A percentile compares a stretch with the other conserved stretches of the same genome.
Evolutionary conservation across 1,284 basidiomycete species (phyloP).

Genomic region (Peniophora sp.): DNA sequence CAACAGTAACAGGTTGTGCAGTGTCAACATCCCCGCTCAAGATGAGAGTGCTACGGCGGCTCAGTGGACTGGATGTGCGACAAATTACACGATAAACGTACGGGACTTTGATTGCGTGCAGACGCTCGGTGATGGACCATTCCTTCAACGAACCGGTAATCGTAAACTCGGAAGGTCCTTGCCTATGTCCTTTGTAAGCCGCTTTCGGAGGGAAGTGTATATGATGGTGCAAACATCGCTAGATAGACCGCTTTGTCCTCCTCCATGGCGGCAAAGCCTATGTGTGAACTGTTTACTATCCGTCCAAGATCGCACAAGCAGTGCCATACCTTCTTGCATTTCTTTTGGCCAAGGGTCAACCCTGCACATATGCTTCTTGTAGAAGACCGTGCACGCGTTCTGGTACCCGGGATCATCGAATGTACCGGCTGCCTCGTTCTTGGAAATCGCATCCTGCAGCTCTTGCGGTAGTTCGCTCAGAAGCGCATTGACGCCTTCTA

Average conservation of each 20-base stretch:
- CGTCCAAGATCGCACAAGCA: too few relatives aligned
- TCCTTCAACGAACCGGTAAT: conserved; percentile 20
- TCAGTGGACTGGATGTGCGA: too few relatives aligned
- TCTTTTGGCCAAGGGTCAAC: conserved; percentile 18
- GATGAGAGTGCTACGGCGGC: conserved; percentile 18
- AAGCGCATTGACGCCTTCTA: conserved; percentile 14
- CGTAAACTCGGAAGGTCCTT: conserved; percentile 23
- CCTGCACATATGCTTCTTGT: conserved; percentile 16
- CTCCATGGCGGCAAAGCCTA: conserved; percentile 11
- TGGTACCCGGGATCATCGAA: conserved; percentile 14
- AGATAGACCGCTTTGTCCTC: conserved; percentile 19
- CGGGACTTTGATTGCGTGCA: conserved; percentile 22
- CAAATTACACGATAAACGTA: too few relatives aligned
- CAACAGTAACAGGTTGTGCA: conserved; percentile 19
- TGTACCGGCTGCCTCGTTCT: conserved; percentile 13
- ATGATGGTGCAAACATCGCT: conserved; percentile 15
- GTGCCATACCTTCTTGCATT: conserved; percentile 1
- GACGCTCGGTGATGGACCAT: conserved; percentile 22
- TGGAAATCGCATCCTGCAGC: conserved; percentile 12
- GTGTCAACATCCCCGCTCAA: conserved; percentile 23
- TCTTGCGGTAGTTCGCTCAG: conserved; percentile 16
- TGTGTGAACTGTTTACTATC: too few relatives aligned
- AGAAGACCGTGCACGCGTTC: conserved; percentile 15
- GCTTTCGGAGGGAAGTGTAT: background rate
- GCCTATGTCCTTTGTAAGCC: conserved; percentile 16